Evolutionary conservation across 2,329 filamentous ascomycete genomes (phyloP).

Genomic region (Pyricularia sp.): DNA sequence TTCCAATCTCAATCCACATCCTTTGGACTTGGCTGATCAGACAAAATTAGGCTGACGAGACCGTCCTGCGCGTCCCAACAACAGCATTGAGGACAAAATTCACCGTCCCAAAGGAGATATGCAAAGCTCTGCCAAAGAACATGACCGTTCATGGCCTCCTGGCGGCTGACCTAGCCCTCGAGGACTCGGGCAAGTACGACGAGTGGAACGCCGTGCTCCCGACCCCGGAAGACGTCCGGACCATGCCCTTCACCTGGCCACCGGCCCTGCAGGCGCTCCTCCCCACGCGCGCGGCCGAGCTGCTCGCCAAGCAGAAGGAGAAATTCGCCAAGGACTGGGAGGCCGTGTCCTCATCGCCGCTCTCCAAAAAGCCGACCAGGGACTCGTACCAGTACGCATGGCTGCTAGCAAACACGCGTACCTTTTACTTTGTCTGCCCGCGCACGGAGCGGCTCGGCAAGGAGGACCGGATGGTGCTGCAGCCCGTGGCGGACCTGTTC

Average conservation of each 20-base stretch:
- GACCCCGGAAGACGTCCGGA: slow-evolving; percentile 39
- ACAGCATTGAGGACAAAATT: slow-evolving; percentile 51
- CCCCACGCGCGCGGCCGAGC: slow-evolving; percentile 25
- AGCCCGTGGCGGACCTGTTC: slow-evolving; percentile 61
- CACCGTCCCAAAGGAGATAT: slow-evolving; percentile 40
- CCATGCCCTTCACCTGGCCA: slow-evolving; percentile 35
- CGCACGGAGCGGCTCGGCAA: slow-evolving; percentile 27
- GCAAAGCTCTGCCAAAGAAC: slow-evolving; percentile 34
- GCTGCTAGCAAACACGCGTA: slow-evolving; percentile 47
- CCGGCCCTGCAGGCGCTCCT: slow-evolving; percentile 30
- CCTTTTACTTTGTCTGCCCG: slow-evolving; percentile 42
- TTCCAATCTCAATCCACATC: not conserved
- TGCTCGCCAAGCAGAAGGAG: slow-evolving; percentile 39
- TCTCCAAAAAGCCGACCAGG: not conserved
- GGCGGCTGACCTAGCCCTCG: slow-evolving; percentile 52
- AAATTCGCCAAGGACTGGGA: slow-evolving; percentile 29
- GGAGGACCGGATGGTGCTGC: slow-evolving; percentile 53
- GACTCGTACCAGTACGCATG: slow-evolving; percentile 35
- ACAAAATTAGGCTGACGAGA: slow-evolving; percentile 28
- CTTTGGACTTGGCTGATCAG: not conserved
- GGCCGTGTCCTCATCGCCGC: slow-evolving; percentile 1
- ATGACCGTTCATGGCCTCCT: slow-evolving; percentile 58
- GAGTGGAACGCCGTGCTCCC: slow-evolving; percentile 60
- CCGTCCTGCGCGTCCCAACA: slow-evolving; percentile 52
- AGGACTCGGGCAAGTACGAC: slow-evolving; percentile 31